A percentile compares a stretch with the other conserved stretches of the same genome.
phyloP scores from a whole-genome alignment of 2,329 filamentous ascomycete genomes.

The Fusarium odoratissimum region DNA sequence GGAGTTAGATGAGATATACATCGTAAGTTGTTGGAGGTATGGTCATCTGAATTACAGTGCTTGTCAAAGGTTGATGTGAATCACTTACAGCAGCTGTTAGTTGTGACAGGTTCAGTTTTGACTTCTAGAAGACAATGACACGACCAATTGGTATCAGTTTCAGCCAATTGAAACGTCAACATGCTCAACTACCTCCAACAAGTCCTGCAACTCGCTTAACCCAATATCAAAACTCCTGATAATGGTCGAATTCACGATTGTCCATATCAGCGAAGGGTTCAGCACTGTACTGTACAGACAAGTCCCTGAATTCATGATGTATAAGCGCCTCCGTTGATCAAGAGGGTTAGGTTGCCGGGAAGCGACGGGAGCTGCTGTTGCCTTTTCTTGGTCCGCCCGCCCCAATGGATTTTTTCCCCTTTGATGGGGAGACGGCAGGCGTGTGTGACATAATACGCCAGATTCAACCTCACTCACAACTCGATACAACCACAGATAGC shows the following conservation, averaged over 20 bases:
- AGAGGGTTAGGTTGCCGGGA: conserved; percentile 19
- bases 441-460: conserved; percentile 25
- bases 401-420: conserved; percentile 43
- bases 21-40: neutral
- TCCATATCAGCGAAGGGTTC: conserved; percentile 10
- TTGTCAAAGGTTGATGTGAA: conserved; percentile 17
- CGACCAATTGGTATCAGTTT: neutral
- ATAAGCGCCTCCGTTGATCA: neutral
- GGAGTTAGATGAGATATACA: neutral
- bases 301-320: conserved; percentile 23
- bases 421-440: conserved; percentile 34
- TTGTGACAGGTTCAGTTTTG: neutral
- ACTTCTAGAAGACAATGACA: neutral
- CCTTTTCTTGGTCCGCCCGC: conserved; percentile 31
- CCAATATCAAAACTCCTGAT: conserved; percentile 2
- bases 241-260: neutral
- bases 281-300: neutral
- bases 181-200: neutral
- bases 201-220: conserved; percentile 5
- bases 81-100: neutral
- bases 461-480: conserved; percentile 29
- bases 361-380: conserved; percentile 17
- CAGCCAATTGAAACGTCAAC: neutral
- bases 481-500: neutral
- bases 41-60: conserved; percentile 29